A percentile compares a stretch with the other conserved stretches of the same genome.
Conservation (phyloP, 78 protist species). For the Dictyostelium citrinum region DNA sequence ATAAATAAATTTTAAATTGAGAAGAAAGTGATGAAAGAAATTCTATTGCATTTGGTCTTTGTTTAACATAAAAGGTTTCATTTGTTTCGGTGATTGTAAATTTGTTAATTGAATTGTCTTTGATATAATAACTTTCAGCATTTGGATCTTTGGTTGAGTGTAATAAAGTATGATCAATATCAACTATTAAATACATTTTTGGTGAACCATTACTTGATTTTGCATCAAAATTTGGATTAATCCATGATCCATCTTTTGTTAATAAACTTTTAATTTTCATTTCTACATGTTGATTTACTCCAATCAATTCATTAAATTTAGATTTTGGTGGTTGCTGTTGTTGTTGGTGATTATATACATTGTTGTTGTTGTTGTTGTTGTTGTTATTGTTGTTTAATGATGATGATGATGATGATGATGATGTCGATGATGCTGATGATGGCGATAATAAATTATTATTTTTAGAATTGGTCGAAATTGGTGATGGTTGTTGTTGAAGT, state of each 20-base stretch:
- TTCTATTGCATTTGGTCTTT: constrained; percentile 34
- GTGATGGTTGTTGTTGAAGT: constrained; percentile 44
- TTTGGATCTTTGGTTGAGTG: constrained; percentile 36
- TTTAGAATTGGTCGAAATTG: not conserved
- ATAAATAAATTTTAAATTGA: constrained; percentile 16
- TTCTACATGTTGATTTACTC: not conserved
- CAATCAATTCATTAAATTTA: not conserved
- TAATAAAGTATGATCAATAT: constrained; percentile 50
- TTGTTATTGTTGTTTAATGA: too few relatives aligned
- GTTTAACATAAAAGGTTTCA: constrained; percentile 39
- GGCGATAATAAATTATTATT: not conserved
- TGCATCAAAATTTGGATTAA: not conserved
- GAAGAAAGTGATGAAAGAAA: constrained; percentile 15
- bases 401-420: not conserved
- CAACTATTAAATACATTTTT: constrained; percentile 58
- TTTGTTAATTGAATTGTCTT: not conserved
- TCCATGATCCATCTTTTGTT: constrained; percentile 26
- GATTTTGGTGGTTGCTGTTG: not conserved
- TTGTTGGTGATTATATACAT: not conserved
- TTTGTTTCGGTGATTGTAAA: not conserved
- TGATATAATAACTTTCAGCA: not conserved
- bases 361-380: not conserved
- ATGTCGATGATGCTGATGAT: not conserved
- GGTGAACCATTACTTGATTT: not conserved
- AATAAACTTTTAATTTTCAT: not conserved